phyloP scores from a whole-genome alignment of 345 rosid species.

The Pistacia integerrima region DNA sequence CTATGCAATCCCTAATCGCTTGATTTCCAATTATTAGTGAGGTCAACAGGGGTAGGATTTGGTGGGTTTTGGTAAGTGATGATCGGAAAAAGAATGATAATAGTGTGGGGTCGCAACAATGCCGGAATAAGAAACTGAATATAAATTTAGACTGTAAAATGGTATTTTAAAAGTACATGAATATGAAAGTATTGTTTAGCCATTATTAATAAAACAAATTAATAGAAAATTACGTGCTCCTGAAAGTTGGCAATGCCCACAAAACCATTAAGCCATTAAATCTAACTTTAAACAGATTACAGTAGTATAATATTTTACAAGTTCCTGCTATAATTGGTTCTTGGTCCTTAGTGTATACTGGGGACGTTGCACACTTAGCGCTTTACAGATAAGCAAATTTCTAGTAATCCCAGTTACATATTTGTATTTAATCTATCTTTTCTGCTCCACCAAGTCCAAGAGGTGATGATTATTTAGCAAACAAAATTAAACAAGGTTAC shows the following conservation, averaged over 20 bases:
- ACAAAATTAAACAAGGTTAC: neutral
- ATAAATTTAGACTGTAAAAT: too few species aligned
- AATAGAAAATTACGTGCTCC: neutral
- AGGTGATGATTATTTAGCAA: neutral
- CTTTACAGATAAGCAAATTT: constrained; percentile 9
- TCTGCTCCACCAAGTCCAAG: neutral
- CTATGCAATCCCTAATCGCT: too few species aligned
- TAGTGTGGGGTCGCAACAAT: too few species aligned
- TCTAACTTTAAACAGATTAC: neutral
- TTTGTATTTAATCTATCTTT: neutral
- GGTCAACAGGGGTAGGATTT: too few species aligned
- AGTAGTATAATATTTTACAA: neutral
- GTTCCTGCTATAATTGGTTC: neutral
- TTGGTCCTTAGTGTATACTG: neutral
- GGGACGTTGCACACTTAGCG: neutral
- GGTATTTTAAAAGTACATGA: too few species aligned
- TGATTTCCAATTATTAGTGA: too few species aligned
- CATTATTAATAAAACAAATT: too few species aligned
- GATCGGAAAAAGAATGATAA: too few species aligned
- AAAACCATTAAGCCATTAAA: neutral
- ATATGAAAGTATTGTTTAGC: too few species aligned
- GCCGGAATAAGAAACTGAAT: too few species aligned
- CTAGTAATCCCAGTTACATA: neutral
- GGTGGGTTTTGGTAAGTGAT: too few species aligned
- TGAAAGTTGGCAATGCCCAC: neutral